Evolutionary conservation across 2,329 filamentous ascomycete genomes (phyloP).

Genomic region (Calonectria honghensis): DNA sequence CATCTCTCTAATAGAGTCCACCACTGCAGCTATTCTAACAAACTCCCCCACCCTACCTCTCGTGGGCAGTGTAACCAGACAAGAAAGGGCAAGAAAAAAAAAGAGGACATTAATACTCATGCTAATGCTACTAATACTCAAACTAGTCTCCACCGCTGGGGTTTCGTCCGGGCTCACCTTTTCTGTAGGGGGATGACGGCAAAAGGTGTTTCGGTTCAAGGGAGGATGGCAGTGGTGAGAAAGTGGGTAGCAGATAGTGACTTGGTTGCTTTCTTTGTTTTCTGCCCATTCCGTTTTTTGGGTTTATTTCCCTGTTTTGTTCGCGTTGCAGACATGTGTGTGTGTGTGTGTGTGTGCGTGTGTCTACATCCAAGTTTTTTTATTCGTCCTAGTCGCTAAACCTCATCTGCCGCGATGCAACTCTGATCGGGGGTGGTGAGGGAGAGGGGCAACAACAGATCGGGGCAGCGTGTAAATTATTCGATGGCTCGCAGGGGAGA

Average conservation of each 20-base stretch:
- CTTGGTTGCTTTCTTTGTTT: not conserved
- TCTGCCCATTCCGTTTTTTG: not conserved
- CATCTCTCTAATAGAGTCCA: not conserved
- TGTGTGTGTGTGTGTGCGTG: no score
- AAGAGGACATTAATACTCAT: not conserved
- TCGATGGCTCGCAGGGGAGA: not conserved
- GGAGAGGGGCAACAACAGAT: not conserved
- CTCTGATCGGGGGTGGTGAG: not conserved
- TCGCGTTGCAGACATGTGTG: no score
- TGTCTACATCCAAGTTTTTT: no score
- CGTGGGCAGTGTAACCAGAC: not conserved
- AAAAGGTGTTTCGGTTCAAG: not conserved
- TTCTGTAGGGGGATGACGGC: not conserved
- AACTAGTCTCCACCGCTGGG: slow-evolving; percentile 2
- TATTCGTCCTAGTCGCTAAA: not conserved
- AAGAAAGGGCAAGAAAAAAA: not conserved
- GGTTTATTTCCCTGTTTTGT: not conserved
- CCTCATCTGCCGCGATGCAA: not conserved
- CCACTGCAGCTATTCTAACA: not conserved
- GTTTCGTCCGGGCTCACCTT: not conserved
- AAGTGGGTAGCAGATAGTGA: no score
- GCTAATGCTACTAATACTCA: not conserved
- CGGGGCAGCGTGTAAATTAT: not conserved
- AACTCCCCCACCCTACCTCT: no score
- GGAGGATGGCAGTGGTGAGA: not conserved